A percentile compares a stretch with the other conserved stretches of the same genome.
phyloP scores from a whole-genome alignment of 2,329 filamentous ascomycete genomes.

The Esteya vermicola region DNA sequence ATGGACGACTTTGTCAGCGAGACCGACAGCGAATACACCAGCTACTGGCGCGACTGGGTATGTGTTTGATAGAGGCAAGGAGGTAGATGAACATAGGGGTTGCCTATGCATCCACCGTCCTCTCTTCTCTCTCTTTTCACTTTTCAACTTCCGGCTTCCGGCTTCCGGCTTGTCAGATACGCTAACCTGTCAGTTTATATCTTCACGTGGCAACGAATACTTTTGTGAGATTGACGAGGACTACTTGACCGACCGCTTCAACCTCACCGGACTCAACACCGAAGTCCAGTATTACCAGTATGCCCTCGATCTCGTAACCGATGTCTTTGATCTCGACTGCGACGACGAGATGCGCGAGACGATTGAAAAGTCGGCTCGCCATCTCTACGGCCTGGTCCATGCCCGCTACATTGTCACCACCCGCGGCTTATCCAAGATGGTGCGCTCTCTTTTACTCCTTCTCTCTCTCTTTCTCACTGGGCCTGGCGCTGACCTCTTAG shows the following conservation, averaged over 20 bases:
- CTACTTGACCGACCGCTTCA: constrained; percentile 95
- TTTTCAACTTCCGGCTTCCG: neutral
- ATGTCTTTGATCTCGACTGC: constrained; percentile 97
- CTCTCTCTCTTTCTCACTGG: neutral
- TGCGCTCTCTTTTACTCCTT: constrained; percentile 33
- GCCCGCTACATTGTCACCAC: constrained; percentile 96
- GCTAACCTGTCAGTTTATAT: constrained; percentile 62
- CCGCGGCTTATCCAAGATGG: constrained; percentile 89
- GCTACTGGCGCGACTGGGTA: constrained; percentile 99
- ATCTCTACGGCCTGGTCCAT: constrained; percentile 91
- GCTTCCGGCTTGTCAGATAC: neutral
- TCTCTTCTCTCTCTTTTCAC: neutral
- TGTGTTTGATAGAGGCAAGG: too few relatives aligned
- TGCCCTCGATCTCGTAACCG: constrained; percentile 90
- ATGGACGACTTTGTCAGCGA: constrained; percentile 99
- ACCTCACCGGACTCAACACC: constrained; percentile 89
- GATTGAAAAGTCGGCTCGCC: constrained; percentile 92
- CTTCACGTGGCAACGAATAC: constrained; percentile 93
- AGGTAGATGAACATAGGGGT: too few relatives aligned
- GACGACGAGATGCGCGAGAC: constrained; percentile 97
- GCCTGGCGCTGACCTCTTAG: constrained; percentile 33
- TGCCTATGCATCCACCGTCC: too few relatives aligned
- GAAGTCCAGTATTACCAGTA: constrained; percentile 99
- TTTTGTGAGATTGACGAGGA: constrained; percentile 99
- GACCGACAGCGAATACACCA: constrained; percentile 97